Conservation (phyloP, 495 filamentous ascomycete genomes). For the Neurospora pannonica region DNA sequence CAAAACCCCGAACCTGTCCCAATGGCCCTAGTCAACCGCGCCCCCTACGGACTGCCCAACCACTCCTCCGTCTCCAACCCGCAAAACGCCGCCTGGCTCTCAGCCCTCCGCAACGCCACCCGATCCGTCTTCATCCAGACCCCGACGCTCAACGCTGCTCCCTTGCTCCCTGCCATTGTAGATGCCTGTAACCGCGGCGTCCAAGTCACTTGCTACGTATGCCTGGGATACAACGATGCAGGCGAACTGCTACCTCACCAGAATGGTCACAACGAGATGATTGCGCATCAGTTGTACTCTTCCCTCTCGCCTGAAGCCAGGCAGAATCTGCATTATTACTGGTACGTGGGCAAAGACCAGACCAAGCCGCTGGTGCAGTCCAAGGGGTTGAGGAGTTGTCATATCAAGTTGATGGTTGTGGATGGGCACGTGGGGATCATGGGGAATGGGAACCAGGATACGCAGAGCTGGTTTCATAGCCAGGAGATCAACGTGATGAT, state of each 20-base stretch:
- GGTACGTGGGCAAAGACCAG: conserved; percentile 69
- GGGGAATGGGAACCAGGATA: conserved; percentile 72
- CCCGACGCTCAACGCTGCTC: conserved; percentile 64
- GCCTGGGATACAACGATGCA: conserved; percentile 69
- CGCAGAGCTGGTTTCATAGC: conserved; percentile 69
- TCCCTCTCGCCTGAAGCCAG: conserved; percentile 39
- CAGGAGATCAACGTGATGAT: conserved; percentile 70
- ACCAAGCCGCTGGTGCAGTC: conserved; percentile 50
- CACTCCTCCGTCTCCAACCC: conserved; percentile 51
- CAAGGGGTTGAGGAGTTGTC: conserved; percentile 56
- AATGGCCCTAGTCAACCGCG: conserved; percentile 62
- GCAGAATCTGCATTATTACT: conserved; percentile 45
- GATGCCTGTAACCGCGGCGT: conserved; percentile 58
- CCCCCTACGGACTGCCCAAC: conserved; percentile 54
- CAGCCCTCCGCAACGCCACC: conserved; percentile 53
- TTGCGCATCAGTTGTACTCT: conserved; percentile 47
- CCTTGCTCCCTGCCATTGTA: conserved; percentile 50
- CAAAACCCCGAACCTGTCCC: conserved; percentile 48
- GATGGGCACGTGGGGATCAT: conserved; percentile 59
- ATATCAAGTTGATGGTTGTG: conserved; percentile 67
- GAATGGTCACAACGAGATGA: conserved; percentile 67
- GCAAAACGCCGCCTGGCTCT: conserved; percentile 65
- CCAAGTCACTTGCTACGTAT: conserved; percentile 58
- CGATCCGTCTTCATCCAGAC: conserved; percentile 61
- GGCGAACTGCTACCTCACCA: conserved; percentile 68